These are phyloP conservation scores for Coleophoma crateriformis DNA, from an alignment of 2,329 filamentous ascomycete species.

Conservation along the genomic window DNA sequence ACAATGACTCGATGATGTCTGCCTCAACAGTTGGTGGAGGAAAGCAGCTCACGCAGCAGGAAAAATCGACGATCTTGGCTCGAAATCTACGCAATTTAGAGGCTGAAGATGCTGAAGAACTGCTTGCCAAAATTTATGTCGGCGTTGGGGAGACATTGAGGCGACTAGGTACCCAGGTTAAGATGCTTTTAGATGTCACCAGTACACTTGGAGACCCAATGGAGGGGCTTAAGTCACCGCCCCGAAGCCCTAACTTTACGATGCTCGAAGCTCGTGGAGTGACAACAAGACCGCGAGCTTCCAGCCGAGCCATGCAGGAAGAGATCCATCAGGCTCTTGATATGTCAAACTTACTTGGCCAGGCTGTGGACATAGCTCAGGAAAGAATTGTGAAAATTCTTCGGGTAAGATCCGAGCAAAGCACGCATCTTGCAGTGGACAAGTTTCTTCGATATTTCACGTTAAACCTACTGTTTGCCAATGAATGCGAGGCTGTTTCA, in stretches of 20 bases:
- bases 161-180: conserved; percentile 83
- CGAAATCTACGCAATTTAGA: conserved; percentile 83
- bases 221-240: conserved; percentile 21
- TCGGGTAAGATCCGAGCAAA: conserved; percentile 72
- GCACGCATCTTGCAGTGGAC: conserved; percentile 58
- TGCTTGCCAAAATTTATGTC: conserved; percentile 79
- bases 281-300: conserved; percentile 2
- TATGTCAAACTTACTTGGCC: conserved; percentile 70
- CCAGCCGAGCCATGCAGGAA: conserved; percentile 48
- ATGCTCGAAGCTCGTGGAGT: conserved; percentile 18
- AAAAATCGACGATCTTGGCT: conserved; percentile 84
- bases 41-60: conserved; percentile 68
- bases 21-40: conserved; percentile 70
- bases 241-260: conserved; percentile 22
- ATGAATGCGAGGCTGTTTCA: conserved; percentile 81
- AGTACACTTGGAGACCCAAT: conserved; percentile 45
- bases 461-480: conserved; percentile 76
- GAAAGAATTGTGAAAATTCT: conserved; percentile 72
- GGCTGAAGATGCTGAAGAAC: conserved; percentile 74
- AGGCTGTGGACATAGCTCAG: conserved; percentile 76
- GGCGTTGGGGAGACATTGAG: conserved; percentile 82
- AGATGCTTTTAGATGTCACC: conserved; percentile 89
- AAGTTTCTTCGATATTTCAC: conserved; percentile 78
- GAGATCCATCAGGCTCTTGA: conserved; percentile 74
- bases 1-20: conserved; percentile 84